Conservation (phyloP, 2,329 filamentous ascomycete species). For the Parastagonospora avenae region DNA sequence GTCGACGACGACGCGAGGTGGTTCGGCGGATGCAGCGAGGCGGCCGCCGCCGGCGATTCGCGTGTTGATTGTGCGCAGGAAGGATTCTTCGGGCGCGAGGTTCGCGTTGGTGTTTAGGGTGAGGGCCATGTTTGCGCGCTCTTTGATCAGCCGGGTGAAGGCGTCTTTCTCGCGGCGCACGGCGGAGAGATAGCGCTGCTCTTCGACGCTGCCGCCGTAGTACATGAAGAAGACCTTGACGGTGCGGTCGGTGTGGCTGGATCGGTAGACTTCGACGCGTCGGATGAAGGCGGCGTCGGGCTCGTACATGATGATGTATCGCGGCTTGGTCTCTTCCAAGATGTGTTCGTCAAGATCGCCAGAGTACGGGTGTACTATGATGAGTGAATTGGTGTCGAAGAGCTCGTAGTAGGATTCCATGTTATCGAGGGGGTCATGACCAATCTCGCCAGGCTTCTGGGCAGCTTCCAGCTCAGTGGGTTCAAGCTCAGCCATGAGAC, state of each 20-base stretch:
- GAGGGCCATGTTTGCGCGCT: slow-evolving; percentile 90
- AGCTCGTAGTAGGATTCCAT: slow-evolving; percentile 93
- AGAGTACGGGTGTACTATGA: slow-evolving; percentile 91
- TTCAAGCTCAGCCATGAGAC: slow-evolving; percentile 80
- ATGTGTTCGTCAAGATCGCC: slow-evolving; percentile 95
- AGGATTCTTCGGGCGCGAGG: slow-evolving; percentile 83
- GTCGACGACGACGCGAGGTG: slow-evolving; percentile 90
- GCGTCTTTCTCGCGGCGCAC: slow-evolving; percentile 96
- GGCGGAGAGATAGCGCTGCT: slow-evolving; percentile 87
- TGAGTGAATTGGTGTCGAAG: slow-evolving; percentile 86
- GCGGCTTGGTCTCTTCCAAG: slow-evolving; percentile 90
- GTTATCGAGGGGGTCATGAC: slow-evolving; percentile 79
- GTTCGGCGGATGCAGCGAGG: slow-evolving; percentile 80
- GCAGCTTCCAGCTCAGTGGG: slow-evolving; percentile 77
- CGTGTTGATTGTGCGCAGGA: slow-evolving; percentile 94
- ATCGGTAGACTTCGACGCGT: slow-evolving; percentile 92
- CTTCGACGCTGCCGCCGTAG: slow-evolving; percentile 92
- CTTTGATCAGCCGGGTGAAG: slow-evolving; percentile 92
- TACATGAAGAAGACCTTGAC: slow-evolving; percentile 97
- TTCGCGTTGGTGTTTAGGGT: slow-evolving; percentile 73
- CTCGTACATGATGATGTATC: slow-evolving; percentile 98
- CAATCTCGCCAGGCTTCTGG: slow-evolving; percentile 73
- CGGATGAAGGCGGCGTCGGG: slow-evolving; percentile 94
- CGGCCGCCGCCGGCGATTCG: slow-evolving; percentile 92
- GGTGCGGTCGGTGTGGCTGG: slow-evolving; percentile 86